A percentile compares a stretch with the other conserved stretches of the same genome.
These are phyloP conservation scores for Biscutella laevigata DNA, from an alignment of 441 rosid genomes.

Conservation along the genomic window DNA sequence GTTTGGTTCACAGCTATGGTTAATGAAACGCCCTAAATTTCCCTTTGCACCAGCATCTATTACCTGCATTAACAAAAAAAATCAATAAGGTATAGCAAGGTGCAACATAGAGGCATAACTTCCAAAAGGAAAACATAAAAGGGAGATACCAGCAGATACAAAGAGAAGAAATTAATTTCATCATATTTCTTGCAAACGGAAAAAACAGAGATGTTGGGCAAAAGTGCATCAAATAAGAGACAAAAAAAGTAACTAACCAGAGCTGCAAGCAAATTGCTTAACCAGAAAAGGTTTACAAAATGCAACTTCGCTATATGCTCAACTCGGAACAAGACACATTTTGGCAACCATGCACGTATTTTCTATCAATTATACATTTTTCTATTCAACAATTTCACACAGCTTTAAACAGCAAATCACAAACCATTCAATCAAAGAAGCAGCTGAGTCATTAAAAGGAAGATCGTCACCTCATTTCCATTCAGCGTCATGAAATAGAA, in stretches of 20 bases:
- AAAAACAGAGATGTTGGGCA: neutral
- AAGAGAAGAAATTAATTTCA: neutral
- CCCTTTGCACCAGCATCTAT: conserved; percentile 95
- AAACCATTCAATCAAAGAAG: conserved; percentile 4
- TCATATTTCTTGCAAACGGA: neutral
- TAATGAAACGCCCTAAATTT: conserved; percentile 93
- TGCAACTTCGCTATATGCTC: neutral
- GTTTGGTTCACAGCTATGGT: conserved; percentile 97
- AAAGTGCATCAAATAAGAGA: conserved; percentile 2
- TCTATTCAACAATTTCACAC: too few relatives aligned
- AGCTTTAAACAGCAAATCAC: neutral
- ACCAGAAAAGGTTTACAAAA: neutral
- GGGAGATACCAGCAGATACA: too few relatives aligned
- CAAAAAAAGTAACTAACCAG: neutral
- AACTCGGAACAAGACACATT: neutral
- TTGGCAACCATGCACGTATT: neutral
- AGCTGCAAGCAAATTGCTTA: conserved; percentile 2
- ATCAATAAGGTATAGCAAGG: conserved; percentile 4
- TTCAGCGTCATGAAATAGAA: conserved; percentile 97
- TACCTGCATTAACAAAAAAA: conserved; percentile 48
- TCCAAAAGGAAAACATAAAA: neutral
- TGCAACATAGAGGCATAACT: conserved; percentile 3
- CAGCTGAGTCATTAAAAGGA: neutral
- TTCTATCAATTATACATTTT: neutral
- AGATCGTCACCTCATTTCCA: conserved; percentile 77